Evolutionary conservation across 805 yeast genomes (phyloP).

Genomic region (Nakazawaea siamensis): DNA sequence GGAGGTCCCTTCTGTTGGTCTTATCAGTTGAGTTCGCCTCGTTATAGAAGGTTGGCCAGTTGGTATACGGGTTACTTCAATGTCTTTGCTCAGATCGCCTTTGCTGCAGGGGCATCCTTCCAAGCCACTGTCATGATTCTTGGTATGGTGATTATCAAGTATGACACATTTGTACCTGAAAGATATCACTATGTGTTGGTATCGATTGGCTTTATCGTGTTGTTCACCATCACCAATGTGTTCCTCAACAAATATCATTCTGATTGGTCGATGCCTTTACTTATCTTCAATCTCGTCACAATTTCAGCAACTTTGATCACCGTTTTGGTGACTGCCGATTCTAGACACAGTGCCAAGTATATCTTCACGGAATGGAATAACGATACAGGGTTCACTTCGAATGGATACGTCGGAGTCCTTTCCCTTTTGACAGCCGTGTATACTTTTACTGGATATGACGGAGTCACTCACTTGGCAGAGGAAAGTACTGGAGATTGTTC

Average conservation of each 20-base stretch:
- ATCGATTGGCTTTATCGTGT: conserved; percentile 31
- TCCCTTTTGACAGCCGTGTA: conserved; percentile 67
- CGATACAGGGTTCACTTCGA: conserved; percentile 51
- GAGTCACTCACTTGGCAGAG: conserved; percentile 68
- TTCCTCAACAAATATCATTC: too few species aligned
- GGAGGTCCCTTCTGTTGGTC: conserved; percentile 60
- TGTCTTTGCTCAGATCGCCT: conserved; percentile 48
- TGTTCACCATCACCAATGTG: conserved; percentile 43
- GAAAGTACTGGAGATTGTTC: conserved; percentile 29
- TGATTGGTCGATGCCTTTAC: conserved; percentile 41
- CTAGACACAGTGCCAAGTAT: conserved; percentile 40
- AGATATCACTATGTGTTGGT: conserved; percentile 44
- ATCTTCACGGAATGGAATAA: conserved; percentile 48
- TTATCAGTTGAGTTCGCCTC: conserved; percentile 20
- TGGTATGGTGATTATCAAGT: conserved; percentile 23
- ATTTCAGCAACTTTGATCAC: conserved; percentile 46
- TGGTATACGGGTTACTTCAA: conserved; percentile 25
- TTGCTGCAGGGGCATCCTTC: conserved; percentile 54
- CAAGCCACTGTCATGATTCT: conserved; percentile 41
- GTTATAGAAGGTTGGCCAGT: conserved; percentile 18
- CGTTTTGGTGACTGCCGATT: conserved; percentile 43
- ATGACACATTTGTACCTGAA: conserved; percentile 49
- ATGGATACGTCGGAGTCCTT: conserved; percentile 57
- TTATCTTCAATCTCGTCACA: conserved; percentile 39
- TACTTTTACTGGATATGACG: conserved; percentile 62